phyloP scores from a whole-genome alignment of 352 stramenopile species.

The Globisporangium lucens region DNA sequence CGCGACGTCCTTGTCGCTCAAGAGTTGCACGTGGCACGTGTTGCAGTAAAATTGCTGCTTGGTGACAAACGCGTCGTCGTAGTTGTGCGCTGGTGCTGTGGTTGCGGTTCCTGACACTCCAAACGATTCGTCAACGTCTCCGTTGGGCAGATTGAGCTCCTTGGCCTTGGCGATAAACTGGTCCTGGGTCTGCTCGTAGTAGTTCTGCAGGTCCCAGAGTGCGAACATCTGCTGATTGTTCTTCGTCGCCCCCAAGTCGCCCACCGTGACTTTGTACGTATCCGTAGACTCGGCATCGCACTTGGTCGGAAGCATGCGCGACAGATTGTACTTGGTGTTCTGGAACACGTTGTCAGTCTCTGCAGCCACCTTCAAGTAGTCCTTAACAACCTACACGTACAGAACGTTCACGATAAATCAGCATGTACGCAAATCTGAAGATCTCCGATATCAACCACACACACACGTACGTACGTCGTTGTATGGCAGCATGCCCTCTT shows the following conservation, averaged over 20 bases:
- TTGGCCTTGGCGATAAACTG: slow-evolving; percentile 42
- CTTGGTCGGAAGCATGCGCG: slow-evolving; percentile 76
- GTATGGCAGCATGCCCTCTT: slow-evolving; percentile 57
- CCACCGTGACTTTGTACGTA: slow-evolving; percentile 41
- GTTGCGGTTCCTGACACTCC: neutral
- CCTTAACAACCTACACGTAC: slow-evolving; percentile 36
- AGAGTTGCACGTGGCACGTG: slow-evolving; percentile 61
- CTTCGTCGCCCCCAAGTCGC: slow-evolving; percentile 58
- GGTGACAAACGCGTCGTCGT: slow-evolving; percentile 41
- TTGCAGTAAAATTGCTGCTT: slow-evolving; percentile 66
- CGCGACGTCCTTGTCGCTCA: slow-evolving; percentile 72
- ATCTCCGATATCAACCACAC: neutral
- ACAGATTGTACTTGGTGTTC: slow-evolving; percentile 91
- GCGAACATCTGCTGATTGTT: slow-evolving; percentile 69
- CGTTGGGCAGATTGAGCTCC: slow-evolving; percentile 26
- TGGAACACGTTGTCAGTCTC: slow-evolving; percentile 87
- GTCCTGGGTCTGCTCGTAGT: slow-evolving; percentile 54
- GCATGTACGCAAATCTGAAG: neutral
- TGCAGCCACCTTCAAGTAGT: slow-evolving; percentile 70
- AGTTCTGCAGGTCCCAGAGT: slow-evolving; percentile 59
- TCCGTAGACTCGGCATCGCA: slow-evolving; percentile 28
- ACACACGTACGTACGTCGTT: slow-evolving; percentile 33
- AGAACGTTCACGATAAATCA: neutral
- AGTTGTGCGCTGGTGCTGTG: slow-evolving; percentile 21
- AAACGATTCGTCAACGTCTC: slow-evolving; percentile 35